A percentile compares a stretch with the other conserved stretches of the same genome.
Evolutionary conservation across 1,139 yeast genomes (phyloP).

Genomic region (Pichia sp.): DNA sequence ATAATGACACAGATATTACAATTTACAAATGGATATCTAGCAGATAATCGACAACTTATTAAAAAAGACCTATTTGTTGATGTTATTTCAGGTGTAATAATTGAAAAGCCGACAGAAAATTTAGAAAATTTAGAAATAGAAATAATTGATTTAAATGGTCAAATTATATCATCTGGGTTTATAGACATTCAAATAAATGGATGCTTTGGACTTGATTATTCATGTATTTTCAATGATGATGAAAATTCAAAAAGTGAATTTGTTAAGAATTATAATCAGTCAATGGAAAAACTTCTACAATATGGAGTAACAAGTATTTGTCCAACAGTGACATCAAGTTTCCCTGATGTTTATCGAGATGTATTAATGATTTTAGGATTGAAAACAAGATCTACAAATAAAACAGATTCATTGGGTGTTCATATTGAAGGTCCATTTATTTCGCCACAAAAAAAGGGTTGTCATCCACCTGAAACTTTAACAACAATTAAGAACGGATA

Average conservation of each 20-base stretch:
- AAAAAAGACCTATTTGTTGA: slow-evolving; percentile 44
- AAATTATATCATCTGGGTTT: slow-evolving; percentile 52
- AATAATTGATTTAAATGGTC: slow-evolving; percentile 43
- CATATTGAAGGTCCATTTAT: slow-evolving; percentile 63
- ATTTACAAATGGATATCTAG: slow-evolving; percentile 47
- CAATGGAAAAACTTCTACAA: slow-evolving; percentile 42
- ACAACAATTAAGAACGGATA: slow-evolving; percentile 35
- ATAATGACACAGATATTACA: slow-evolving; percentile 14
- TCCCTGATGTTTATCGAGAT: slow-evolving; percentile 45
- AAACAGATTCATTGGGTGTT: slow-evolving; percentile 52
- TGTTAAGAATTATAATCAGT: slow-evolving; percentile 37
- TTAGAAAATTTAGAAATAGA: slow-evolving; percentile 9
- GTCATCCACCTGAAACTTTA: slow-evolving; percentile 56
- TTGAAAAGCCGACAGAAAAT: slow-evolving; percentile 23
- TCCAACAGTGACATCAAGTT: slow-evolving; percentile 56
- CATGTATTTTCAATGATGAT: slow-evolving; percentile 26
- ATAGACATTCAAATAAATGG: slow-evolving; percentile 61
- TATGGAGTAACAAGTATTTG: slow-evolving; percentile 58
- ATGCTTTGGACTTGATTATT: slow-evolving; percentile 53
- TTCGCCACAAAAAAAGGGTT: slow-evolving; percentile 50
- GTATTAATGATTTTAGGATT: slow-evolving; percentile 43
- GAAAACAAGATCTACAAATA: slow-evolving; percentile 29
- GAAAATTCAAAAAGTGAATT: slow-evolving; percentile 31
- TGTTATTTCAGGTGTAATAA: slow-evolving; percentile 40
- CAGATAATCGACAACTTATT: slow-evolving; percentile 43